Evolutionary conservation across 1,139 yeast genomes (phyloP), one percentile per base, ranked within the genome.

Genomic region (Pichia sp.): DNA sequence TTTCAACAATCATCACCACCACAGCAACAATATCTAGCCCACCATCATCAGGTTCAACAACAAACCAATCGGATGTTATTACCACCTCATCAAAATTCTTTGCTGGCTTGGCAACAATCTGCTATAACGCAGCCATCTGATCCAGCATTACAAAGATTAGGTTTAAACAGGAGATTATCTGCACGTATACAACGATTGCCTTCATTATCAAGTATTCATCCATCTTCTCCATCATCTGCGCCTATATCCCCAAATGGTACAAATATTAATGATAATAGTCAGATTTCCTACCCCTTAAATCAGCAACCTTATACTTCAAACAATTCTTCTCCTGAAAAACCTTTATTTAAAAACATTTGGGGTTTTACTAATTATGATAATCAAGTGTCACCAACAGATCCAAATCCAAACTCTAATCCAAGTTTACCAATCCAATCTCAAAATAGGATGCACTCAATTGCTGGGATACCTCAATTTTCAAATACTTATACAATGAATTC

Each of bases 101-200:
- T 39, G 5, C n/a, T 44, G 2, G 28, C n/a, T 11, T 46, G 52
- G 49, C 35, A 50, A 10, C 32, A 49, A 9, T n/a, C 39, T 10
- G 29, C 49, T n/a, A 36, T 51, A n/a, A 40, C 46, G 8, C 47
- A 45, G 18, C 51, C 47, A 5, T 50, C 53, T 4, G 60, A 51
- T 5, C 43, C 50, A 25, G 49, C 58, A 29, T 42, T 54, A 28
- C 45, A 53, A 35, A 50, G 57, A 34, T 25, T 53, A n/a, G 52
- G 50, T 10, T 40, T 58, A 1, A 47, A 42, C 29, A 47, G 51
- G 34, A 38, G 60, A 29, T 39, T 53, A 3, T 56, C 59, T 8
- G 44, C 53, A 10, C 58, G 55, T 36, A 43, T 46, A 9, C 57
- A 54, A 38, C 57, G 56, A 38, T 43, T 58, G n/a, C 49, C 56